Base-by-base conservation (phyloP, 768 basidiomycete species). In the Lactifluus echinatus region DNA sequence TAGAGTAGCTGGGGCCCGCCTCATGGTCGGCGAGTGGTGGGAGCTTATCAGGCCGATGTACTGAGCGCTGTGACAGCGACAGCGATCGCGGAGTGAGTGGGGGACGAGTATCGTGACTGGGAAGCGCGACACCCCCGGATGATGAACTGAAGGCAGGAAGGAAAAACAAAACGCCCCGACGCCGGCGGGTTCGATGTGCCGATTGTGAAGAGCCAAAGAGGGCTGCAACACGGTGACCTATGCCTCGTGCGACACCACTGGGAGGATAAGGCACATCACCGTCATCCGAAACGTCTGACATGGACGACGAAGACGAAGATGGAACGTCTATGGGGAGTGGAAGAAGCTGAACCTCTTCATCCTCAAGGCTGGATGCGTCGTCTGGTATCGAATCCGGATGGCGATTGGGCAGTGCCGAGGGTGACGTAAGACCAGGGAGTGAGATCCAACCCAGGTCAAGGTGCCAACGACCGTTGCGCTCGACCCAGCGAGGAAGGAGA, bases 401-500 rank as follows among this genome's bases (percentile, higher is more conserved):
- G 43, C n/a, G 47, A 24, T 12, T 19, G 8, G 48, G 50, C n/a
- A 49, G 33, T 17, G 40, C 29, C 12, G 61, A 51, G 8, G 48
- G 23, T 50, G 62, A 33, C 2, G 60, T 21, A 21, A 47, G 47
- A 34, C 62, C 60, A 17, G 80, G 75, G 50, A 79, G 73, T 23
- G 75, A 71, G 26, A 80, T 76, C 70, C 81, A 80, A 34, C 79
- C 79, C 53, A 88, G 74, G 66, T 89, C 84, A 54, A 91, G 72
- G 56, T 87, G 81, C 82, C 85, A 87, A 49, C 85, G 78, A 2
- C 85, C 84, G 56, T 85, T 81, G 50, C 81, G 78, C 54, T 82
- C 79, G 53, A 79, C 83, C 74, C 85, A 78, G 47, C 88, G 82
- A 5, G 90, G 89, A 56, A 91, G 76, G 47, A 89, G 72, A 14